A percentile compares a stretch with the other conserved stretches of the same genome.
Conservation (phyloP, 2,329 filamentous ascomycete species). For the Hirsutella rhossiliensis region DNA sequence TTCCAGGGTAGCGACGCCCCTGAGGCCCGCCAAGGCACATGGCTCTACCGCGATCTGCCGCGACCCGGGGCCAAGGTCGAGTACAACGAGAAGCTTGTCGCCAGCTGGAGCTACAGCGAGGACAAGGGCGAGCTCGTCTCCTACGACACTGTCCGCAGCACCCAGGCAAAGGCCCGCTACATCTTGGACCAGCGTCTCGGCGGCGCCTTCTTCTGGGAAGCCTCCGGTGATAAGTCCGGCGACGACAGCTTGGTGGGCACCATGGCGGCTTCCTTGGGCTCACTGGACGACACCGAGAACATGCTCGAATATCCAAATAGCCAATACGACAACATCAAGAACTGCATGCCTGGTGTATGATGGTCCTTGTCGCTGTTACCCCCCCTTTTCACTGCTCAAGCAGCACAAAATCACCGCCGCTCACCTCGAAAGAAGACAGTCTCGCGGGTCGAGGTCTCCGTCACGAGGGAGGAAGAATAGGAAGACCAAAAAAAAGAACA, state of each 20-base stretch:
- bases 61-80: slow-evolving; percentile 41
- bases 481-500: no score
- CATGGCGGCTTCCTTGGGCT: slow-evolving; percentile 31
- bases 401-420: no score
- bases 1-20: slow-evolving; percentile 46
- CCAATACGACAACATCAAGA: slow-evolving; percentile 44
- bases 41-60: slow-evolving; percentile 64
- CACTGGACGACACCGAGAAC: slow-evolving; percentile 36
- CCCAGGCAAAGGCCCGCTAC: slow-evolving; percentile 50
- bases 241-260: slow-evolving; percentile 45
- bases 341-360: slow-evolving; percentile 5
- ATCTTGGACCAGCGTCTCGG: slow-evolving; percentile 49
- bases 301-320: slow-evolving; percentile 43
- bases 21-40: slow-evolving; percentile 45
- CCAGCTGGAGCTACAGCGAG: slow-evolving; percentile 61
- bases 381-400: not conserved
- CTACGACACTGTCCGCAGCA: slow-evolving; percentile 53
- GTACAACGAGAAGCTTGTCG: slow-evolving; percentile 44
- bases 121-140: slow-evolving; percentile 49
- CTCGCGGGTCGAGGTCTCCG: no score
- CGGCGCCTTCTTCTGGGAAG: slow-evolving; percentile 80
- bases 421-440: no score
- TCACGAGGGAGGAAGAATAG: no score
- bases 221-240: slow-evolving; percentile 48
- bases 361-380: not conserved